Conservation (phyloP, 345 rosid genomes). For the Trapa incisa region DNA sequence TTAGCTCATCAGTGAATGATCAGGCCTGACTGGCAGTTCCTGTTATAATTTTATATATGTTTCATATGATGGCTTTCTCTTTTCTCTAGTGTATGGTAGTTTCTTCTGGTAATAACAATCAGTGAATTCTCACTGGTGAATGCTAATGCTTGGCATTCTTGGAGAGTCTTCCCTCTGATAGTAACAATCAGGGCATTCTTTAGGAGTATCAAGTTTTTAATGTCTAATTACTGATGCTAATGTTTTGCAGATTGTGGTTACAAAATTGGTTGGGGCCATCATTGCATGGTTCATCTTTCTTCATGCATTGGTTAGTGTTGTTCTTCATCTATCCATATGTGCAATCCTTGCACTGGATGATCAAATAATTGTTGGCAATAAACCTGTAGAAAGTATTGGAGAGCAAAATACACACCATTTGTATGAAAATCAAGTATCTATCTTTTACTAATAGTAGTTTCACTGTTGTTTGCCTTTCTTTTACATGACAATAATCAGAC, state of each 20-base stretch:
- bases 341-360: not conserved
- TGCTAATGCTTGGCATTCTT: not conserved
- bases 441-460: not conserved
- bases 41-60: not conserved
- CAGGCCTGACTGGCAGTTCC: not conserved
- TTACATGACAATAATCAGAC: not conserved
- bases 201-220: not conserved
- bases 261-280: constrained; percentile 99
- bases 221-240: constrained; percentile 5
- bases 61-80: not conserved
- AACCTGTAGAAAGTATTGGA: not conserved
- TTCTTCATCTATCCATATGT: not conserved
- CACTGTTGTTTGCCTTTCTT: constrained; percentile 9
- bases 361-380: not conserved
- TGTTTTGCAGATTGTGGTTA: constrained; percentile 84
- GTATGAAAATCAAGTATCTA: not conserved
- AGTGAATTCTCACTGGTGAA: not conserved
- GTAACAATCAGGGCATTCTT: not conserved
- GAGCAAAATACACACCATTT: not conserved
- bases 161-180: not conserved
- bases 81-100: not conserved
- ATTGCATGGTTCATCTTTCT: constrained; percentile 67
- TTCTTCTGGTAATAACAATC: constrained; percentile 1
- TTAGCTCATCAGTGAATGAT: not conserved
- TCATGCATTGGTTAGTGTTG: constrained; percentile 73